Percentiles rank a stretch among this genome's conserved stretches.
Evolutionary conservation across 2,329 filamentous ascomycete genomes (phyloP).

Genomic region (Shiraia sp.): DNA sequence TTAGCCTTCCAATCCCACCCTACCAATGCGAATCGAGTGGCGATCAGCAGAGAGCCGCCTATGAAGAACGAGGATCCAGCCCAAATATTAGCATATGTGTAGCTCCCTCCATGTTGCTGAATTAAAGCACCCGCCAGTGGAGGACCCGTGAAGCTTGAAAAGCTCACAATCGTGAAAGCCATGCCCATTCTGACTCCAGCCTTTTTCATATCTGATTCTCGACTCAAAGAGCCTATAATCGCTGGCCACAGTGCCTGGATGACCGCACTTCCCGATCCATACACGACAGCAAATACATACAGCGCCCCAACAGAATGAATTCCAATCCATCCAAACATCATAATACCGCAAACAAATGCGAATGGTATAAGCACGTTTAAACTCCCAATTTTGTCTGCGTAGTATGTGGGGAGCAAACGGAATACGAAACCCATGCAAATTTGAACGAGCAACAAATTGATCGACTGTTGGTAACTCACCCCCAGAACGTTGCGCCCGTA

Average conservation of each 20-base stretch:
- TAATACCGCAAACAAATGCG: slow-evolving; percentile 50
- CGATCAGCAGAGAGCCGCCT: slow-evolving; percentile 29
- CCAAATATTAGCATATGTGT: slow-evolving; percentile 45
- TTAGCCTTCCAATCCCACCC: slow-evolving; percentile 34
- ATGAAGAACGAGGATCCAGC: slow-evolving; percentile 34
- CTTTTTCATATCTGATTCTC: slow-evolving; percentile 37
- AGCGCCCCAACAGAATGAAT: slow-evolving; percentile 28
- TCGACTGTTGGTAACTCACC: slow-evolving; percentile 55
- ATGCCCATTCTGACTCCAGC: slow-evolving; percentile 42
- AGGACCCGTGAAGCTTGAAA: slow-evolving; percentile 40
- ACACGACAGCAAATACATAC: slow-evolving; percentile 37
- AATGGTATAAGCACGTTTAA: slow-evolving; percentile 54
- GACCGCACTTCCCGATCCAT: slow-evolving; percentile 33
- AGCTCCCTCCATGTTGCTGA: slow-evolving; percentile 29
- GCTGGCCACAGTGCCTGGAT: slow-evolving; percentile 39
- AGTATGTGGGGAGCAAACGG: slow-evolving; percentile 53
- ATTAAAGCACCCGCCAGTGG: slow-evolving; percentile 43
- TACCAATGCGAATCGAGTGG: slow-evolving; percentile 31
- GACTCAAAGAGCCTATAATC: slow-evolving; percentile 36
- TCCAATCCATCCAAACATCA: slow-evolving; percentile 45
- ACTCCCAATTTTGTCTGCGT: slow-evolving; percentile 47
- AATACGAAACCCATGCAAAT: slow-evolving; percentile 54
- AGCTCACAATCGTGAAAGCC: slow-evolving; percentile 42
- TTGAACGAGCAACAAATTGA: slow-evolving; percentile 60
- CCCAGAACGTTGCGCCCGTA: slow-evolving; percentile 51